A percentile compares a stretch with the other conserved stretches of the same genome.
phyloP scores from a whole-genome alignment of 306 rosid species.

The Chamaecrista fasciculata region DNA sequence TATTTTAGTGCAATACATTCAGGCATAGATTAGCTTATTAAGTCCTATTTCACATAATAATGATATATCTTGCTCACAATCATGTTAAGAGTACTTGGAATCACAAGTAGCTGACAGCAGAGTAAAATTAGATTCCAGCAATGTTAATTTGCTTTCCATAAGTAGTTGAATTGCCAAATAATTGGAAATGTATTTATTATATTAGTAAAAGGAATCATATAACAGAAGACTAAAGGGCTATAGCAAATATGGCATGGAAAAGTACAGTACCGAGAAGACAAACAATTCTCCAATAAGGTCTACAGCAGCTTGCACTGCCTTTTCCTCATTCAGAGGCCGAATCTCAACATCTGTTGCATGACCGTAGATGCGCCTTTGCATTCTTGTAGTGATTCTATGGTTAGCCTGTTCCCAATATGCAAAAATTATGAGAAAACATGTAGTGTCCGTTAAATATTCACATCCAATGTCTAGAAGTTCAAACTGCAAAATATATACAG shows the following conservation, averaged over 20 bases:
- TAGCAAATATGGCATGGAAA: neutral
- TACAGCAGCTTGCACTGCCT: slow-evolving; percentile 85
- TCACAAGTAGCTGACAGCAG: slow-evolving; percentile 19
- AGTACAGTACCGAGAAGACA: slow-evolving; percentile 64
- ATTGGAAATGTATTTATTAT: slow-evolving; percentile 6
- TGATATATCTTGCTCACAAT: slow-evolving; percentile 6
- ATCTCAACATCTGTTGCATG: slow-evolving; percentile 82
- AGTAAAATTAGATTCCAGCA: neutral
- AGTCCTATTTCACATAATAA: slow-evolving; percentile 8
- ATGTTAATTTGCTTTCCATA: slow-evolving; percentile 2
- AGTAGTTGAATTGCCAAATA: neutral
- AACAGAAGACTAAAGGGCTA: too few species aligned
- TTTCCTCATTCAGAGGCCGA: slow-evolving; percentile 91
- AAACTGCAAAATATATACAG: slow-evolving; percentile 1
- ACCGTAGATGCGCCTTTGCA: slow-evolving; percentile 84
- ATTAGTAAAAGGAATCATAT: neutral
- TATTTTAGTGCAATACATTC: neutral
- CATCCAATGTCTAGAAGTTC: neutral
- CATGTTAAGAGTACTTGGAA: neutral
- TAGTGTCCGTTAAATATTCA: neutral
- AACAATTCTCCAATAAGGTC: slow-evolving; percentile 92
- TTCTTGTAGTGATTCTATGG: slow-evolving; percentile 66
- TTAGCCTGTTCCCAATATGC: slow-evolving; percentile 49
- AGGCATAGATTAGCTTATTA: neutral
- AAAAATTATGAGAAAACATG: slow-evolving; percentile 15